Conservation (phyloP, 495 filamentous ascomycete genomes). For the Articulospora tetracladia region DNA sequence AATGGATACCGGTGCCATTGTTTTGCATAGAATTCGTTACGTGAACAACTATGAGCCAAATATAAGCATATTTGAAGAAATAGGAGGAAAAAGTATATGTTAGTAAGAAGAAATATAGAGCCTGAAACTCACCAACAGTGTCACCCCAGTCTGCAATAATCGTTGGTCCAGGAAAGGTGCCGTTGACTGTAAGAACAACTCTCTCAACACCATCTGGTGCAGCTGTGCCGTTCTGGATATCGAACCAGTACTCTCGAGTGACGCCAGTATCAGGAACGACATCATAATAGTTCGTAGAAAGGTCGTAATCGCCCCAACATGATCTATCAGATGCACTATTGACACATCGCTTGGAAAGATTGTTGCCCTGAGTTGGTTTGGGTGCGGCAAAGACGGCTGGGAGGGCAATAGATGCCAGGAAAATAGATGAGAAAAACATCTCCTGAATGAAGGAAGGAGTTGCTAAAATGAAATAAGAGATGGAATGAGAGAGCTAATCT, state of each 20-base stretch:
- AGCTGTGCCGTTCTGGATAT: constrained; percentile 37
- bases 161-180: constrained; percentile 38
- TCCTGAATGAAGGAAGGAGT: constrained; percentile 2
- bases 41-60: constrained; percentile 44
- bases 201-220: constrained; percentile 46
- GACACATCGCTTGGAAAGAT: constrained; percentile 25
- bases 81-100: background rate
- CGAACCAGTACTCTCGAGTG: constrained; percentile 39
- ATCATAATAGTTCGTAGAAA: constrained; percentile 51
- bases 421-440: constrained; percentile 10
- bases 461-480: constrained; percentile 5
- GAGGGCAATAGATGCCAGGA: constrained; percentile 5
- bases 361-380: background rate
- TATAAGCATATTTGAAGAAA: constrained; percentile 14
- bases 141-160: constrained; percentile 28
- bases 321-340: constrained; percentile 36
- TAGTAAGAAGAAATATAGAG: too few relatives aligned
- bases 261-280: constrained; percentile 44
- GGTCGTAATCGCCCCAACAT: constrained; percentile 42
- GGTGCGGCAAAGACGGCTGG: constrained; percentile 3
- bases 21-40: constrained; percentile 45
- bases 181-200: constrained; percentile 38
- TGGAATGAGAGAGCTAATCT: background rate
- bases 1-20: constrained; percentile 40
- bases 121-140: constrained; percentile 27